Base-by-base conservation (phyloP, 108 stramenopile species). In the Ochromonas danica region DNA sequence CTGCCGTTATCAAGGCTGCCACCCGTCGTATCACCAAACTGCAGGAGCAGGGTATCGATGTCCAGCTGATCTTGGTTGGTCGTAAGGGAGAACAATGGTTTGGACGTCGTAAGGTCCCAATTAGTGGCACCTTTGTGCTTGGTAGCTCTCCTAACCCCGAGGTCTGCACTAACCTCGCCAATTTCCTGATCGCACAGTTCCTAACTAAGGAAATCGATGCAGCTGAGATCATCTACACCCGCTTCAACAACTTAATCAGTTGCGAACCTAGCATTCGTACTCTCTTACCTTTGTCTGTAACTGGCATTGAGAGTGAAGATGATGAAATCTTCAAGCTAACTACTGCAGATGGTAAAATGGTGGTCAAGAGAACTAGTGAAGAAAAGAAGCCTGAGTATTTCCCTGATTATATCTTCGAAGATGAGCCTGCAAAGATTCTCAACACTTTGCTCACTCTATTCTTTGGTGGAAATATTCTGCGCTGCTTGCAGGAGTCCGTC, bases 251-350 rank as follows among this genome's bases (percentile, higher is more conserved):
- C 39, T 90, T 97, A 77, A 95, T 97, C 78, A 89, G 94, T 27
- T 97, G 94, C 61, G 79, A 81, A 33, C 94, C 96, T 43, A 81
- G 85, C 40, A 90, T 94, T 61, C 92, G 94, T 70, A 97, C 96
- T 42, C 88, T 97, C 79, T 92, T 97, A 43, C 96, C 96, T n/a
- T 92, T 97, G 87, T 92, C 93, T 28, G 92, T 93, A 42, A 91
- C 90, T 40, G 94, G 94, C 57, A 92, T 97, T 82, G 92, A 92
- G 80, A 81, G 85, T 78, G 89, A 93, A 83, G 92, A 87, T 65
- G 96, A 97, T 82, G 96, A 97, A 81, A 92, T 95, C 72, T 97
- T 97, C 92, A 90, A 93, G 84, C 91, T 95, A 71, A 95, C 94
- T 51, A 92, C 91, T 38, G 78, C 84, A 1, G 82, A 82, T 25